These are phyloP conservation scores for Phytophthora macrochlamydospora DNA, from an alignment of 352 stramenopile species.

Conservation along the genomic window DNA sequence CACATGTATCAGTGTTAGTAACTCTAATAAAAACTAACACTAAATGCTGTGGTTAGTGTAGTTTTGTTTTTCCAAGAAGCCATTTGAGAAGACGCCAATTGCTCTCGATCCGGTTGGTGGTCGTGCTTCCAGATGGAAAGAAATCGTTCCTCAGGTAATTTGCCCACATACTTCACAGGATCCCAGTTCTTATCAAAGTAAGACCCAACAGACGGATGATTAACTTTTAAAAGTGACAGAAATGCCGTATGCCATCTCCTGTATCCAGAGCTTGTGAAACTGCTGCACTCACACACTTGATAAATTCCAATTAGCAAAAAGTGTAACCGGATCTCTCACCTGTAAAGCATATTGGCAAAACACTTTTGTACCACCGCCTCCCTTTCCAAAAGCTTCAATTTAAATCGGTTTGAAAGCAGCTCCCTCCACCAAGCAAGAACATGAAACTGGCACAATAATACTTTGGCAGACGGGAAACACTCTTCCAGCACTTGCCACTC, in stretches of 20 bases:
- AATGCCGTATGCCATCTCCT: background rate
- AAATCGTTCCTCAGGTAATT: constrained; percentile 1
- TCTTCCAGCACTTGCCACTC: background rate
- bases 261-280: background rate
- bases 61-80: constrained; percentile 1
- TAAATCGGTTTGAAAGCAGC: background rate
- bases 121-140: constrained; percentile 13
- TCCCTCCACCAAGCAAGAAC: constrained; percentile 13
- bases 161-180: constrained; percentile 11
- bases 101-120: constrained; percentile 9
- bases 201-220: constrained; percentile 3
- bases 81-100: constrained; percentile 17
- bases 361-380: background rate
- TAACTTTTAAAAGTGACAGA: background rate
- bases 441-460: constrained; percentile 11
- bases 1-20: too few relatives aligned
- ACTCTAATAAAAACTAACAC: too few relatives aligned
- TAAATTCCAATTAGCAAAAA: background rate
- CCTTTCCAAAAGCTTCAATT: background rate
- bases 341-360: constrained; percentile 10
- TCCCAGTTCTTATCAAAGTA: constrained; percentile 15
- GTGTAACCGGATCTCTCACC: background rate
- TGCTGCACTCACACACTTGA: background rate
- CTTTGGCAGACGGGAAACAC: constrained; percentile 3
- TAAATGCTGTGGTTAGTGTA: too few relatives aligned